Evolutionary conservation across 805 yeast species (phyloP), one percentile per base, ranked within the genome.

Genomic region (Lipomyces mesembrius): DNA sequence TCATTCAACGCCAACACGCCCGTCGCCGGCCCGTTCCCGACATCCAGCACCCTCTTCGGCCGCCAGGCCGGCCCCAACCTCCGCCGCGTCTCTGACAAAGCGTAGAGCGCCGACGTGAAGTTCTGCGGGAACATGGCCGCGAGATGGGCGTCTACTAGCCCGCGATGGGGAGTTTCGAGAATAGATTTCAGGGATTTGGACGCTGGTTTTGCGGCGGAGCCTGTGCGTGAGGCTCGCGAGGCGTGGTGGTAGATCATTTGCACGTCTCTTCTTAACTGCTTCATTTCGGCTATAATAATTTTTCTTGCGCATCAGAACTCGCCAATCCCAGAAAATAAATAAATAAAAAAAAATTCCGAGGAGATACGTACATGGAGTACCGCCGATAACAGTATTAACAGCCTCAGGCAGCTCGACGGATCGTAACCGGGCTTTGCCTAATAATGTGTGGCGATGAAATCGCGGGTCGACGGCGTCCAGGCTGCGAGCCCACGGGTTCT

Each of bases 1-100:
- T 92, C 97, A 74, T 93, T 91, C 61, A 92, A 80, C 0, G 96
- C 98, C 17, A 93, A 79, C 81, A 95, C 87, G 1, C 98, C 98
- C 0, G 96, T 88, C 1, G 92, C 94, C 0, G 99, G 98, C 0
- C 99, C 98, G 75, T 83, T 87, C 0, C 97, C 94, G 14, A 91
- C 85, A 74, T 91, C 96, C 60, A 95, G 80, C 0, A 95, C 85
- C 4, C 85, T 80, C 35, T 83, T 74, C 0, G 98, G 98, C 27
- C 77, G 77, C 79, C 92, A 90, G 0, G 69, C 59, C 0, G 75
- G 78, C 0, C 87, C 89, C 25, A 83, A 76, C 53, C 93, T 80
- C 56, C 82, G 81, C 71, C 85, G 81, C 46, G 92, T 78, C 72
- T 94, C 98, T 34, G 76, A 75, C 51, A 95, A 78, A 0, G 88